Evolutionary conservation across 768 basidiomycete genomes (phyloP), one percentile per base, ranked within the genome.

Genomic region (Leccinum subgranulosum): DNA sequence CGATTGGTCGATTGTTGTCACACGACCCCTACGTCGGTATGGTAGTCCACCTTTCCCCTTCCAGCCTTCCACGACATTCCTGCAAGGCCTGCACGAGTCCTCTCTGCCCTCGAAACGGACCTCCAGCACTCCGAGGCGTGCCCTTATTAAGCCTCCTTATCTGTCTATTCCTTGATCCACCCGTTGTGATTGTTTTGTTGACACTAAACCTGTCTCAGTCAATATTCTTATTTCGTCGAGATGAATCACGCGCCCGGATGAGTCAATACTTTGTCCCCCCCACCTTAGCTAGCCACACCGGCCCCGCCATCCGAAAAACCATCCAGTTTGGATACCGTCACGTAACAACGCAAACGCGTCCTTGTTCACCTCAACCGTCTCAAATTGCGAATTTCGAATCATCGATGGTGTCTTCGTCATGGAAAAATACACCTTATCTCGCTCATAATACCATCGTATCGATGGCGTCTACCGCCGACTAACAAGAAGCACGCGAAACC

Each of bases 1-100:
- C 41, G 57, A 69, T 68, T 69, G 67, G 67, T 15, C 50, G 62
- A 56, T 57, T 52, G 53, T 19, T 6, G 64, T 67, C 66, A 58
- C 60, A 15, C 59, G 61, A 63, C 66, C 49, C 28, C 52, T 4
- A 11, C 10, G 46, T 31, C 19, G 46, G 56, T 56, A 50, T 10
- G 56, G 7, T 29, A 9, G 10, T 49, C 56, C 31, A 52, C 15
- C 23, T 14, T 36, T 17, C 34, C 34, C 15, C 8, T 36, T 36
- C 4, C 15, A 36, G 34, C 34, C 1, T 34, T 7, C 52, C 6
- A 48, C 51, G 39, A 47, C 60, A n/a, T 50, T 15, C 49, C 25
- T 43, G 31, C 23, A 39, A 6, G 28, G 49, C 17, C 21, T 11
- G 34, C 33, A 34, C 12, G 56, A 12, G 25, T 41, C 15, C 33